These are phyloP conservation scores for Cunninghamia lanceolata DNA, from an alignment of 75 land plant genomes.

Conservation along the genomic window DNA sequence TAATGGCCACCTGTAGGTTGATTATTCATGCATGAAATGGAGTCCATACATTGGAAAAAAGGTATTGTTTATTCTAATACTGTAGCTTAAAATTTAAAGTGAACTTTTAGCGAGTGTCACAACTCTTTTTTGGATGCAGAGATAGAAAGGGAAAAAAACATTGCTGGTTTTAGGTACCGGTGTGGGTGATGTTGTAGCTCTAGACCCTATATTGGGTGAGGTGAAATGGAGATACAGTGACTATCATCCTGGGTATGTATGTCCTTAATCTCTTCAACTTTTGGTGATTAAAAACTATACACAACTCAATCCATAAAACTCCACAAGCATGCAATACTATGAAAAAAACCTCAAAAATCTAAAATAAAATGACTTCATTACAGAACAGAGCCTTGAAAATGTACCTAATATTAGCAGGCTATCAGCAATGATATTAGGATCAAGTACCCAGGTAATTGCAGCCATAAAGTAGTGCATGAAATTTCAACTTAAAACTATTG, in stretches of 20 bases:
- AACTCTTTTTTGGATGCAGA: constrained; percentile 35
- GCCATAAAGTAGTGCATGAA: background rate
- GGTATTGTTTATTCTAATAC: constrained; percentile 22
- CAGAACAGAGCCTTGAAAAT: background rate
- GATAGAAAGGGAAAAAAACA: constrained; percentile 44
- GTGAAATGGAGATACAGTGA: constrained; percentile 74
- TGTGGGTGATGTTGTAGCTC: constrained; percentile 72
- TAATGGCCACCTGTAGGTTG: constrained; percentile 76
- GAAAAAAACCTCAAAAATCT: background rate
- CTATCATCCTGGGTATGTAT: constrained; percentile 81
- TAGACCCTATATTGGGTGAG: constrained; percentile 78
- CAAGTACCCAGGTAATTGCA: background rate
- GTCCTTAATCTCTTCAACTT: background rate
- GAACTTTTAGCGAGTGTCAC: background rate
- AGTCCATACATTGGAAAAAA: constrained; percentile 42
- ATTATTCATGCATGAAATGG: constrained; percentile 89
- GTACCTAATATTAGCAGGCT: background rate
- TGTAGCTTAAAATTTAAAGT: background rate
- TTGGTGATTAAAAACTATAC: background rate
- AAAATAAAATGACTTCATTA: background rate
- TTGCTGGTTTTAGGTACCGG: constrained; percentile 82
- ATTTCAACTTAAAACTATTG: background rate
- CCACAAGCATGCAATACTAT: background rate
- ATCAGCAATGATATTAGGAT: background rate
- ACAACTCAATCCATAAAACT: too few relatives aligned